Evolutionary conservation across 2,329 filamentous ascomycete species (phyloP), one percentile per base, ranked within the genome.

Genomic region (Colletotrichum falcatum): DNA sequence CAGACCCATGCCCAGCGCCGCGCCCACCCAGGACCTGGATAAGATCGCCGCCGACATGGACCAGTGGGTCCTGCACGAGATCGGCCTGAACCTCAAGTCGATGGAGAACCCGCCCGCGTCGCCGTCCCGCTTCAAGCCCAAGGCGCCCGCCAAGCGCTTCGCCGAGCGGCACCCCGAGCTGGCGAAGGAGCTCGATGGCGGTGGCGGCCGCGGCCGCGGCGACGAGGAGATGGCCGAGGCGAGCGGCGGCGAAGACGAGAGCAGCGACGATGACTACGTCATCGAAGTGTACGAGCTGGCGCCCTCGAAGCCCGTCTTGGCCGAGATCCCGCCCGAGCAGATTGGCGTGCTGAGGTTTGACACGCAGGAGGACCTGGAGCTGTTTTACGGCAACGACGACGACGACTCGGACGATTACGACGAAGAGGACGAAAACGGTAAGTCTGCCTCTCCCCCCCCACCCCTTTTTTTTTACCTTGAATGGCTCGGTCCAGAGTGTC

Each of bases 381-480:
- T 87, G 53, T 91, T 91, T 76, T 91, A 88, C 73, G 85, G 87
- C 0, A 83, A 86, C 9, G 87, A 88, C 46, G 84, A 85, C 48
- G 87, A 87, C n/a, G 89, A 91, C 4, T 90, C 89, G 48, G 89
- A 91, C n/a, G 84, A 89, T 48, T 85, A 89, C 48, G 88, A 90
- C 53, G 89, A 91, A 6, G 89, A 91, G 61, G 89, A 91, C 65
- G 89, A 91, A 75, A 91, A 91, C 73, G 89, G 89, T 90, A 81
- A 65, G 82, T 74, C 23, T 23, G 12, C 14, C 35, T 37, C 35
- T 35, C 33, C 11, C 33, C 2, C 9, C 49, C 49, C 37, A 35
- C 26, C 26, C 9, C 2, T 30, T 18, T 2, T 30, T 30, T 7
- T 1, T 23, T 55, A 12, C 23, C 42, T 23, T 9, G 20, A 30